Conservation (phyloP, 1,284 basidiomycete species). For the Naganishia cerealis region DNA sequence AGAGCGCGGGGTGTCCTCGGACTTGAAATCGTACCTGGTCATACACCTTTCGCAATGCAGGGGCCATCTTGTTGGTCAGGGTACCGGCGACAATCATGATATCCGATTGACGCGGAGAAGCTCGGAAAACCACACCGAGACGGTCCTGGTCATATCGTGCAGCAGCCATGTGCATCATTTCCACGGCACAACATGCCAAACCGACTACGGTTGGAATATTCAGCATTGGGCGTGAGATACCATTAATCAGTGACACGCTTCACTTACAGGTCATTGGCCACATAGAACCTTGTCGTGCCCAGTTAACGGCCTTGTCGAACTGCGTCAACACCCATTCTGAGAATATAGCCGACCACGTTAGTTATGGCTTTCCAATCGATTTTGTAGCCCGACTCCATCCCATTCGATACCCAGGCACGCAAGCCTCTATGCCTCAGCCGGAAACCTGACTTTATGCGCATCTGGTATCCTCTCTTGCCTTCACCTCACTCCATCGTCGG, state of each 20-base stretch:
- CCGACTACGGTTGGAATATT: slow-evolving; percentile 60
- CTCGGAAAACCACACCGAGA: slow-evolving; percentile 96
- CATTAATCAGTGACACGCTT: neutral
- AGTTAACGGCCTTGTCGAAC: slow-evolving; percentile 94
- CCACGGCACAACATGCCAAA: slow-evolving; percentile 97
- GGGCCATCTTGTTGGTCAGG: slow-evolving; percentile 99
- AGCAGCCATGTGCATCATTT: slow-evolving; percentile 93
- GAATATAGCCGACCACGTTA: neutral
- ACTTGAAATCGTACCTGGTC: slow-evolving; percentile 36
- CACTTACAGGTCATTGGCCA: slow-evolving; percentile 96
- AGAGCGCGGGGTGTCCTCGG: neutral
- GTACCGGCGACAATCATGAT: slow-evolving; percentile 99
- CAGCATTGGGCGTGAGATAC: slow-evolving; percentile 28
- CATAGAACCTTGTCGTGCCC: slow-evolving; percentile 96
- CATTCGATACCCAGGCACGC: neutral
- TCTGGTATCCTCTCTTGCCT: neutral
- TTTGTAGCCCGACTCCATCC: neutral
- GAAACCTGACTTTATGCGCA: neutral
- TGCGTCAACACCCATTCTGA: slow-evolving; percentile 94
- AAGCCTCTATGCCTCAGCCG: too few relatives aligned
- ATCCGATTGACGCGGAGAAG: slow-evolving; percentile 93
- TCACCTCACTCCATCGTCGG: too few relatives aligned
- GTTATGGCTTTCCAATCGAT: slow-evolving; percentile 6
- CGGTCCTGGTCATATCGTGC: slow-evolving; percentile 98
- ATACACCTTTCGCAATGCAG: slow-evolving; percentile 76